Conservation (phyloP, 129 eudicot species). For the sunflower (Helianthus annuus) region DNA sequence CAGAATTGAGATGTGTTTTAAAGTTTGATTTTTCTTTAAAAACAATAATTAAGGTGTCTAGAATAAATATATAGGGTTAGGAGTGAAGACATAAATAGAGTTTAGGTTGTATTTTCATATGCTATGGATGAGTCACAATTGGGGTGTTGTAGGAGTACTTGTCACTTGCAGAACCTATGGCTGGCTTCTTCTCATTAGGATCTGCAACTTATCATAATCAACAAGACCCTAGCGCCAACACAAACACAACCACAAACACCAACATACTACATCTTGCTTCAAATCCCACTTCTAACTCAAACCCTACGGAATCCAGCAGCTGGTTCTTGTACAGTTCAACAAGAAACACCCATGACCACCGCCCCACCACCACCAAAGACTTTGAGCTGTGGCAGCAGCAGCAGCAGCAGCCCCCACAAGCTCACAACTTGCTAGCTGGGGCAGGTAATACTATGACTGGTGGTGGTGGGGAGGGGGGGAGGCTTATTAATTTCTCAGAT, state of each 20-base stretch:
- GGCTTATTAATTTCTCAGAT: constrained; percentile 46
- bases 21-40: not conserved
- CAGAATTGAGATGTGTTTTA: constrained; percentile 7
- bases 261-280: constrained; percentile 9
- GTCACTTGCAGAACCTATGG: constrained; percentile 51
- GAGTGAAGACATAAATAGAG: constrained; percentile 36
- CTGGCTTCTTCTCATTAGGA: constrained; percentile 81
- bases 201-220: constrained; percentile 31
- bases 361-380: constrained; percentile 28
- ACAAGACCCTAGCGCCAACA: constrained; percentile 23
- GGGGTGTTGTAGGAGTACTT: constrained; percentile 33
- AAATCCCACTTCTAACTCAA: constrained; percentile 35
- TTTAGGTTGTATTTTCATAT: constrained; percentile 25
- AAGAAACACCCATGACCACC: constrained; percentile 37
- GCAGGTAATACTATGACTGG: constrained; percentile 31
- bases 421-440: constrained; percentile 41
- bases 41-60: constrained; percentile 27
- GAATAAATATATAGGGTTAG: constrained; percentile 43
- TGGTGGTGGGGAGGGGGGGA: constrained; percentile 31
- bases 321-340: constrained; percentile 34
- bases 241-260: not conserved
- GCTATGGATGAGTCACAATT: constrained; percentile 70
- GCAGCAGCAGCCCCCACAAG: constrained; percentile 23
- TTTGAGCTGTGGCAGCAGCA: constrained; percentile 38
- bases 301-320: constrained; percentile 35